phyloP scores from a whole-genome alignment of 305 asterid species.

The Rubia balearica region DNA sequence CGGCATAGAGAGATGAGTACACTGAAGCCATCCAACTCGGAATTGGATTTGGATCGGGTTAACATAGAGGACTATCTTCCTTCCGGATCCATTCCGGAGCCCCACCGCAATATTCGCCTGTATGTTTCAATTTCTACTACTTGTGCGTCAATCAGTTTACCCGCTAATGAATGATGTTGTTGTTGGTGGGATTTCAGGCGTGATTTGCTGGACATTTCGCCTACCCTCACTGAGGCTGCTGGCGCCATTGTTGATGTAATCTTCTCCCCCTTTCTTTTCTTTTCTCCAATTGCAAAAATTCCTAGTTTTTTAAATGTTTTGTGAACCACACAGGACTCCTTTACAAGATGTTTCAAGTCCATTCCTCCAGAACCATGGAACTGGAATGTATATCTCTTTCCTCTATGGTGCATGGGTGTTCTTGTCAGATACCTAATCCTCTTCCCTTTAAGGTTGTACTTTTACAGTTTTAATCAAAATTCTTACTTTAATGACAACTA shows the following conservation, averaged over 20 bases:
- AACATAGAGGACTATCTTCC: slow-evolving; percentile 91
- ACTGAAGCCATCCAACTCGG: slow-evolving; percentile 53
- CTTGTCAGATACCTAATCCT: slow-evolving; percentile 77
- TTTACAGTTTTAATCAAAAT: slow-evolving; percentile 7
- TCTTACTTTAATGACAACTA: background rate
- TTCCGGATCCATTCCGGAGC: slow-evolving; percentile 79
- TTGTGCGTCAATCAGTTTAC: background rate
- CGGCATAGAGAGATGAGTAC: slow-evolving; percentile 32
- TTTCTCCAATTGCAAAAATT: background rate
- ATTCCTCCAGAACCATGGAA: slow-evolving; percentile 97
- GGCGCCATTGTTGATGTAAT: slow-evolving; percentile 95
- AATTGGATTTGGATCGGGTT: slow-evolving; percentile 92
- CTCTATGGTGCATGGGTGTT: slow-evolving; percentile 78
- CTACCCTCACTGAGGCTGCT: slow-evolving; percentile 90
- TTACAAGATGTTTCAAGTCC: slow-evolving; percentile 94
- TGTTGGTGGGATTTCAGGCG: slow-evolving; percentile 37
- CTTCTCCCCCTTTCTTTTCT: background rate
- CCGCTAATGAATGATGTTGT: background rate
- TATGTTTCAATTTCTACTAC: slow-evolving; percentile 11
- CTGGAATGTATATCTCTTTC: slow-evolving; percentile 92
- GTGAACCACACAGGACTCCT: slow-evolving; percentile 65
- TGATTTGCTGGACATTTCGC: slow-evolving; percentile 92
- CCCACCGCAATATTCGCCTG: slow-evolving; percentile 79
- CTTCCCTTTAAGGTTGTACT: slow-evolving; percentile 69
- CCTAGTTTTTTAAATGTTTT: too few relatives aligned